These are phyloP conservation scores for Anaeromyces robustus DNA, from an alignment of 192 early-diverging fungal species.

Conservation along the genomic window DNA sequence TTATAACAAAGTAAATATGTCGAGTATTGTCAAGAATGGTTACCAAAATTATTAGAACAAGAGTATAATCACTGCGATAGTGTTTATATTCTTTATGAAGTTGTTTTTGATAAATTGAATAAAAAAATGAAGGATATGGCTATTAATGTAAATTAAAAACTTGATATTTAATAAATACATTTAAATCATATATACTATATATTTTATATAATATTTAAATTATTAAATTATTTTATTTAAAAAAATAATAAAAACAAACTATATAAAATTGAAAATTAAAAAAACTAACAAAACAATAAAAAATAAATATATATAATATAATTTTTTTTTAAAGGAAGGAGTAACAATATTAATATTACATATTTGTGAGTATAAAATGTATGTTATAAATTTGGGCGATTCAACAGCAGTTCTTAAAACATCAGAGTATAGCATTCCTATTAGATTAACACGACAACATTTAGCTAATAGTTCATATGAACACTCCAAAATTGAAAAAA, in stretches of 20 bases:
- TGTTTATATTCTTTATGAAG: neutral
- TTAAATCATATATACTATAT: too few relatives aligned
- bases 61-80: neutral
- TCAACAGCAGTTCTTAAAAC: neutral
- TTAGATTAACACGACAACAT: neutral
- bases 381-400: neutral
- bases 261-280: too few relatives aligned
- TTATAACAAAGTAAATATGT: neutral
- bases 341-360: neutral
- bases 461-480: neutral
- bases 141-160: neutral
- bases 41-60: neutral
- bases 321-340: neutral
- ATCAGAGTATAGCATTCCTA: neutral
- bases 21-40: neutral
- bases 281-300: too few relatives aligned
- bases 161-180: too few relatives aligned
- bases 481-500: neutral
- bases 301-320: too few relatives aligned
- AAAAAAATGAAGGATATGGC: neutral
- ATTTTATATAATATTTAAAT: too few relatives aligned
- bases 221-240: too few relatives aligned
- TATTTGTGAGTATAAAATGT: neutral
- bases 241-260: too few relatives aligned
- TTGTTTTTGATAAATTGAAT: neutral